phyloP scores from a whole-genome alignment of 495 filamentous ascomycete genomes.

The Penicillium daleae region DNA sequence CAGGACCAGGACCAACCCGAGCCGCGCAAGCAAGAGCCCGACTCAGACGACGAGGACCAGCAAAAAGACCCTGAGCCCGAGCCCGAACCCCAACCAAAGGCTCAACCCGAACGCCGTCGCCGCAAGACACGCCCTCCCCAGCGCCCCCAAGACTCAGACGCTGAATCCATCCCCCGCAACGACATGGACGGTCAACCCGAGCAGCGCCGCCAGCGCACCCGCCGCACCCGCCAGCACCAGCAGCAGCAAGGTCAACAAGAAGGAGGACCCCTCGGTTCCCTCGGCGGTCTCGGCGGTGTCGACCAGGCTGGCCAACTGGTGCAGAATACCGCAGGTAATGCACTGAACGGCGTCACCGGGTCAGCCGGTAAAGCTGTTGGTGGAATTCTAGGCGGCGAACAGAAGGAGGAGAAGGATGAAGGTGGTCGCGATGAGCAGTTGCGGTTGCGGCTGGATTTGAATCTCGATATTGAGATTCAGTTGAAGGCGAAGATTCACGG shows the following conservation, averaged over 20 bases:
- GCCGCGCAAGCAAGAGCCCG: constrained; percentile 24
- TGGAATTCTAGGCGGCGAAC: constrained; percentile 44
- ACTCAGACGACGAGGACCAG: constrained; percentile 20
- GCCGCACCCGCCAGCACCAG: constrained; percentile 33
- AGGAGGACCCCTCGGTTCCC: constrained; percentile 52
- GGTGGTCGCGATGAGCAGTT: constrained; percentile 71
- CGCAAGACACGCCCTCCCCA: constrained; percentile 33
- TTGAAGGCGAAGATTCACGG: constrained; percentile 92
- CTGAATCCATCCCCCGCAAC: constrained; percentile 40
- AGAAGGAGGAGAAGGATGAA: constrained; percentile 46
- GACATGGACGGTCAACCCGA: constrained; percentile 45
- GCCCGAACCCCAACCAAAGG: constrained; percentile 33
- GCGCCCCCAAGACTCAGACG: constrained; percentile 39
- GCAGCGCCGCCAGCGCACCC: constrained; percentile 46
- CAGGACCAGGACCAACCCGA: constrained; percentile 24
- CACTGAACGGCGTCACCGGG: constrained; percentile 59
- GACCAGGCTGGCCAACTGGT: constrained; percentile 61
- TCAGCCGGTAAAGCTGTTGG: constrained; percentile 63
- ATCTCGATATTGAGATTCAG: constrained; percentile 87
- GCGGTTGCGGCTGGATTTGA: constrained; percentile 76
- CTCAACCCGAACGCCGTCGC: constrained; percentile 36
- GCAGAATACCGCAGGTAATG: constrained; percentile 65
- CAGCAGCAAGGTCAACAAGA: constrained; percentile 40
- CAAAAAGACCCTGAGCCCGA: constrained; percentile 26
- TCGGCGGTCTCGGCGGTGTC: constrained; percentile 62